Percentiles rank a stretch among this genome's conserved stretches.
These are phyloP conservation scores for Zygosaccharomyces rouxii DNA, from an alignment of 805 yeast genomes.

Conservation along the genomic window DNA sequence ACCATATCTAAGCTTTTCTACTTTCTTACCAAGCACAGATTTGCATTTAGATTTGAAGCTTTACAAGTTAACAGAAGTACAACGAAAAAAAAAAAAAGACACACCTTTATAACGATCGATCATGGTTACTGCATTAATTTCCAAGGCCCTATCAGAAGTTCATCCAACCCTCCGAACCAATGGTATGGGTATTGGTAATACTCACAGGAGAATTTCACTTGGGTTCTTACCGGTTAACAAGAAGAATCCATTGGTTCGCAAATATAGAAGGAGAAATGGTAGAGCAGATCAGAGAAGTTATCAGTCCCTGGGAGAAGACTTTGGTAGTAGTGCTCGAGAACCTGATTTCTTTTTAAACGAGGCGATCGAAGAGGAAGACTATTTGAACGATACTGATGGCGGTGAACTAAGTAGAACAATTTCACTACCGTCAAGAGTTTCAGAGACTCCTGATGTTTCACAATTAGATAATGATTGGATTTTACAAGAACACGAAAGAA, in stretches of 20 bases:
- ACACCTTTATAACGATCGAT: background rate
- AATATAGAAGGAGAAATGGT: slow-evolving; percentile 28
- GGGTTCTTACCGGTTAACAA: slow-evolving; percentile 41
- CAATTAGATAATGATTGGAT: slow-evolving; percentile 40
- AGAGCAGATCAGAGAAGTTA: slow-evolving; percentile 38
- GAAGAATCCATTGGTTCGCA: slow-evolving; percentile 38
- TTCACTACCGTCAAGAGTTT: slow-evolving; percentile 39
- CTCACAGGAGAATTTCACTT: slow-evolving; percentile 38
- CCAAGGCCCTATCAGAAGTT: slow-evolving; percentile 33
- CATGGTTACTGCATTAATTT: slow-evolving; percentile 27
- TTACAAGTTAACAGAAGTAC: background rate
- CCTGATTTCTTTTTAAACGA: slow-evolving; percentile 21
- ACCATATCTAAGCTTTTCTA: background rate
- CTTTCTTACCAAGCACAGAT: background rate
- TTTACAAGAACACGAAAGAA: slow-evolving; percentile 38
- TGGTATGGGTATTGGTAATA: slow-evolving; percentile 42
- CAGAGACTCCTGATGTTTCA: slow-evolving; percentile 32
- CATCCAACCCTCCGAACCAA: slow-evolving; percentile 39
- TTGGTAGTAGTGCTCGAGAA: slow-evolving; percentile 29
- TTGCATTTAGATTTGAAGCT: background rate
- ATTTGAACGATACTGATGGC: slow-evolving; percentile 27
- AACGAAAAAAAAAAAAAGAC: background rate
- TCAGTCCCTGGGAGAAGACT: slow-evolving; percentile 39
- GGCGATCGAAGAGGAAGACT: slow-evolving; percentile 23
- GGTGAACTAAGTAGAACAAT: slow-evolving; percentile 40